Conservation (phyloP, 1,139 yeast species). For the Fermentozyma sake region DNA sequence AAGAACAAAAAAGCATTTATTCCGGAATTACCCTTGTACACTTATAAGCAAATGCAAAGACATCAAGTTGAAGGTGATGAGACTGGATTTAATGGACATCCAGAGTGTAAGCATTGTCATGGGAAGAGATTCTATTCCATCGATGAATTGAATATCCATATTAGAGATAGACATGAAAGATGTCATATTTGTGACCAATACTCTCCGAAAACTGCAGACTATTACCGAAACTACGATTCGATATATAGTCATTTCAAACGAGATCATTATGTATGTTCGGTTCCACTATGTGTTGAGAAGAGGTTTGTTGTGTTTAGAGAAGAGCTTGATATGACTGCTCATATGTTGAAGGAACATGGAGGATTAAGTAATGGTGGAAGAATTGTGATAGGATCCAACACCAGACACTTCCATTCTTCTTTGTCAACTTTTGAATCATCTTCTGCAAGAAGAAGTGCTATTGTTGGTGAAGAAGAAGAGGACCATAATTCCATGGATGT, state of each 20-base stretch:
- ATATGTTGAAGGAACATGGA: constrained; percentile 81
- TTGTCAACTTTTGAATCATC: constrained; percentile 52
- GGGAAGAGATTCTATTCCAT: constrained; percentile 78
- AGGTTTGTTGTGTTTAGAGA: constrained; percentile 89
- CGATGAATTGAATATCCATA: constrained; percentile 79
- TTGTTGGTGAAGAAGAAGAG: constrained; percentile 16
- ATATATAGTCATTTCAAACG: constrained; percentile 69
- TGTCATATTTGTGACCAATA: constrained; percentile 86
- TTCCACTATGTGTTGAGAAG: constrained; percentile 80
- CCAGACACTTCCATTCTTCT: constrained; percentile 58
- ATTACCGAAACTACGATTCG: constrained; percentile 71
- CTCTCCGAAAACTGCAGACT: constrained; percentile 62
- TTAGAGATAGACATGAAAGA: constrained; percentile 80
- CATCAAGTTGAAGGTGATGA: constrained; percentile 66
- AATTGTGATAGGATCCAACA: constrained; percentile 39
- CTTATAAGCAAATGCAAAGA: constrained; percentile 55
- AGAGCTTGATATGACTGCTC: constrained; percentile 83
- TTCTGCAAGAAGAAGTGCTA: constrained; percentile 11
- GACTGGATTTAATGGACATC: constrained; percentile 84
- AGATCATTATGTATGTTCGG: constrained; percentile 75
- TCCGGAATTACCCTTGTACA: constrained; percentile 60
- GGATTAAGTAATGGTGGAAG: constrained; percentile 41
- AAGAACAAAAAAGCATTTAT: constrained; percentile 74
- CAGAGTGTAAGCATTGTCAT: constrained; percentile 78
- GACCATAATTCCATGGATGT: constrained; percentile 44